Evolutionary conservation across 1,139 yeast species (phyloP).

Genomic region (Geotrichum citri-aurantii): DNA sequence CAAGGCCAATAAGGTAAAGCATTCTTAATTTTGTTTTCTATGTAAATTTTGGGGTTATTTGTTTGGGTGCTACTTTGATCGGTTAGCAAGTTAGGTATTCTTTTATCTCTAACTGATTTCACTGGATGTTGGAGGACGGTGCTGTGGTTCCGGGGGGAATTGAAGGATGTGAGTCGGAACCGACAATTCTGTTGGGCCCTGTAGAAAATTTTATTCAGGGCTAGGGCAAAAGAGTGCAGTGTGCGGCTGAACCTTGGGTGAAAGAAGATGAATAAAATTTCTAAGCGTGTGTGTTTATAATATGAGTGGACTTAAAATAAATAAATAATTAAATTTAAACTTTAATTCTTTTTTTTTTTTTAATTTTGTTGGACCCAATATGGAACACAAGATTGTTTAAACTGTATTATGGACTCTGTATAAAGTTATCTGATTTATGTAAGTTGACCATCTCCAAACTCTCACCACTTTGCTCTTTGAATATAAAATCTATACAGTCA

Average conservation of each 20-base stretch:
- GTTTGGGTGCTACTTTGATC: too few relatives aligned
- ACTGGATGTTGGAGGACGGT: too few relatives aligned
- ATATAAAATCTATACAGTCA: background rate
- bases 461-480: background rate
- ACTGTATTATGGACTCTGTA: too few relatives aligned
- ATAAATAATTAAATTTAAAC: too few relatives aligned
- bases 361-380: background rate
- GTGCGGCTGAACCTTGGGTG: slow-evolving; percentile 9
- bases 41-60: background rate
- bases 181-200: background rate
- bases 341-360: background rate
- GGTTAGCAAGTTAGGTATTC: too few relatives aligned
- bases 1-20: slow-evolving; percentile 89
- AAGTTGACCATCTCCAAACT: background rate
- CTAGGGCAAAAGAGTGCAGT: background rate
- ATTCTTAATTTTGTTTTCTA: slow-evolving; percentile 36
- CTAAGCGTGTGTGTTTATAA: too few relatives aligned
- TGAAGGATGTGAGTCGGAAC: background rate
- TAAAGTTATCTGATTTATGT: background rate
- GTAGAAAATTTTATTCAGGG: slow-evolving; percentile 1
- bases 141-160: background rate
- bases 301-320: too few relatives aligned
- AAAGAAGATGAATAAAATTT: too few relatives aligned
- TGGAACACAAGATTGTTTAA: background rate
- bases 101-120: too few relatives aligned